A percentile compares a stretch with the other conserved stretches of the same genome.
Conservation (phyloP, 129 eudicot species). For the Tagetes erecta region DNA sequence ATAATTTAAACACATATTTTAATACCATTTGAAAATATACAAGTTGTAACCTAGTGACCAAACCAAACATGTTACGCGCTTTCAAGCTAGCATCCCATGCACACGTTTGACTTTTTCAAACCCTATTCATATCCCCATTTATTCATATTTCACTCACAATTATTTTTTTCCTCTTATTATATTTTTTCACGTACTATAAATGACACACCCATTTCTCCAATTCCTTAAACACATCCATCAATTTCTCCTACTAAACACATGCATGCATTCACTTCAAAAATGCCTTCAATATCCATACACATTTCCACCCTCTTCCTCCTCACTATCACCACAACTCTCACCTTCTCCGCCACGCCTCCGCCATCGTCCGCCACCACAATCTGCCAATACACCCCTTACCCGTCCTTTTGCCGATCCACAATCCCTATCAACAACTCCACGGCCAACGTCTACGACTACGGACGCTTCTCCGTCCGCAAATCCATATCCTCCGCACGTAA, state of each 20-base stretch:
- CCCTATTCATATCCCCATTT: neutral
- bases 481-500: slow-evolving; percentile 55
- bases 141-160: neutral
- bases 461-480: slow-evolving; percentile 57
- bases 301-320: slow-evolving; percentile 15
- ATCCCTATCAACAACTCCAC: slow-evolving; percentile 45
- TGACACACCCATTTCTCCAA: neutral
- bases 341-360: neutral
- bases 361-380: slow-evolving; percentile 30
- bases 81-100: slow-evolving; percentile 35
- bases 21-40: slow-evolving; percentile 15
- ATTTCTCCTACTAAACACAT: neutral
- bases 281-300: neutral
- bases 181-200: slow-evolving; percentile 18
- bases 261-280: slow-evolving; percentile 13
- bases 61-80: slow-evolving; percentile 32
- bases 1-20: neutral
- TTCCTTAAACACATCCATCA: neutral
- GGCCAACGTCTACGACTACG: slow-evolving; percentile 57
- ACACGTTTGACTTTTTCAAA: slow-evolving; percentile 22
- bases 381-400: slow-evolving; percentile 62
- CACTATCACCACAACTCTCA: neutral
- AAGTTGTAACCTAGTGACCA: slow-evolving; percentile 22
- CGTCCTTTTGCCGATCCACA: slow-evolving; percentile 53
- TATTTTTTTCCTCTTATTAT: too few relatives aligned